Evolutionary conservation across 257 asterid species (phyloP).

Genomic region (Osmanthus fragrans): DNA sequence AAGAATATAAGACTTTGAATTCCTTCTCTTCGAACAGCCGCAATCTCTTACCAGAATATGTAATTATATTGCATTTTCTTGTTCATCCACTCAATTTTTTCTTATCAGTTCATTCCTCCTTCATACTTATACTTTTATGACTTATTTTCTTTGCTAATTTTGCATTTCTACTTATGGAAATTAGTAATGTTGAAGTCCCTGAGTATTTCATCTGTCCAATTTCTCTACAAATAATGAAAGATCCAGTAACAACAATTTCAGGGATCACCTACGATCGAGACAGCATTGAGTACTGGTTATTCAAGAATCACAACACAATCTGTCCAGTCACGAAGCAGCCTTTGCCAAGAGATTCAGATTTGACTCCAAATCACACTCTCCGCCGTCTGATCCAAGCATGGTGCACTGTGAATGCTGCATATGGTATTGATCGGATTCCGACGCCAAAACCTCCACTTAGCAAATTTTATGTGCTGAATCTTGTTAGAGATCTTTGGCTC

Average conservation of each 20-base stretch:
- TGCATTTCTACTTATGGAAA: conserved; percentile 23
- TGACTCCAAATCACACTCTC: conserved; percentile 68
- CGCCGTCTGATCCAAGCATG: conserved; percentile 57
- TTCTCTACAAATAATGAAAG: conserved; percentile 66
- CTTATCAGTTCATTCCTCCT: neutral
- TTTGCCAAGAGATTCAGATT: conserved; percentile 28
- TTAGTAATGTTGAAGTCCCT: conserved; percentile 40
- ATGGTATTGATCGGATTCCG: conserved; percentile 30
- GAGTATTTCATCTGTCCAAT: conserved; percentile 64
- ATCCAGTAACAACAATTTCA: conserved; percentile 55
- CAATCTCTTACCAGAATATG: conserved; percentile 24
- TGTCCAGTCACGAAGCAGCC: conserved; percentile 70
- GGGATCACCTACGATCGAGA: conserved; percentile 75
- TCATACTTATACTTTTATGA: neutral
- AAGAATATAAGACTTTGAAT: conserved; percentile 20
- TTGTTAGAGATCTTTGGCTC: conserved; percentile 29
- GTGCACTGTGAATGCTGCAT: conserved; percentile 34
- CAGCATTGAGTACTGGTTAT: conserved; percentile 58
- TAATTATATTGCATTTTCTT: neutral
- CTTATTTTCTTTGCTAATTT: neutral
- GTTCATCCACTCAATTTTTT: neutral
- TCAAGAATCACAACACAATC: conserved; percentile 25
- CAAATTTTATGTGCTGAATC: conserved; percentile 26
- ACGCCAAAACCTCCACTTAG: conserved; percentile 34
- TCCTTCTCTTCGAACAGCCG: conserved; percentile 8